phyloP scores from a whole-genome alignment of 192 early-diverging fungal species.

The Gamsiella multidivaricata region DNA sequence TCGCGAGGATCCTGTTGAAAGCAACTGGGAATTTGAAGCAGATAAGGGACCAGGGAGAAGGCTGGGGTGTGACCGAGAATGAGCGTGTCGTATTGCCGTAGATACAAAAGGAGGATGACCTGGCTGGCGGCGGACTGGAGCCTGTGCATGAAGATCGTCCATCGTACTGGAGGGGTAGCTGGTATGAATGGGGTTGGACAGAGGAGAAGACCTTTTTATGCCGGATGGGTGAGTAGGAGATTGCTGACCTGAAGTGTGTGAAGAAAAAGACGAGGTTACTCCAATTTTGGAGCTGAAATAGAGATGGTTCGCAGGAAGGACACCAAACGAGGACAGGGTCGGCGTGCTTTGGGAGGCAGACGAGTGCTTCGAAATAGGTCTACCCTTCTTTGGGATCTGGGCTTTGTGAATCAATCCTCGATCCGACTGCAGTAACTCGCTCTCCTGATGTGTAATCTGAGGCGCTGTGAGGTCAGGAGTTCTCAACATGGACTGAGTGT shows the following conservation, averaged over 20 bases:
- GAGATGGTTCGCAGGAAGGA: conserved; percentile 24
- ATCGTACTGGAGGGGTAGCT: background rate
- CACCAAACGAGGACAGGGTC: conserved; percentile 31
- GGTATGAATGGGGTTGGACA: background rate
- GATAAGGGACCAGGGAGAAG: conserved; percentile 5
- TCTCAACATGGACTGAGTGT: background rate
- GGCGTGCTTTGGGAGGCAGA: conserved; percentile 19
- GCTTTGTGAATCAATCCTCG: conserved; percentile 45
- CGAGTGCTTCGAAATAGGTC: conserved; percentile 41
- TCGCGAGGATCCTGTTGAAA: background rate
- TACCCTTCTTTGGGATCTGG: conserved; percentile 51
- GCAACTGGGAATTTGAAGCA: background rate
- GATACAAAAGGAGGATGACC: conserved; percentile 22
- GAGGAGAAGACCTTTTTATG: background rate
- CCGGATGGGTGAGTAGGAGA: background rate
- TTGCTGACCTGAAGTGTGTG: background rate
- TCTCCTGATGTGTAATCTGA: background rate
- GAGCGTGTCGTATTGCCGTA: conserved; percentile 13
- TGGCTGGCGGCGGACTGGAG: conserved; percentile 18
- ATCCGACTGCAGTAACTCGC: conserved; percentile 27
- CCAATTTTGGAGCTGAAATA: conserved; percentile 21
- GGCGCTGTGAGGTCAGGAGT: background rate
- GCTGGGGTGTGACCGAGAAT: conserved; percentile 30
- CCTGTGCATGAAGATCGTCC: background rate
- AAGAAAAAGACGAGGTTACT: background rate